Evolutionary conservation across 2,329 filamentous ascomycete species (phyloP).

Genomic region (Scedosporium aurantiacum): DNA sequence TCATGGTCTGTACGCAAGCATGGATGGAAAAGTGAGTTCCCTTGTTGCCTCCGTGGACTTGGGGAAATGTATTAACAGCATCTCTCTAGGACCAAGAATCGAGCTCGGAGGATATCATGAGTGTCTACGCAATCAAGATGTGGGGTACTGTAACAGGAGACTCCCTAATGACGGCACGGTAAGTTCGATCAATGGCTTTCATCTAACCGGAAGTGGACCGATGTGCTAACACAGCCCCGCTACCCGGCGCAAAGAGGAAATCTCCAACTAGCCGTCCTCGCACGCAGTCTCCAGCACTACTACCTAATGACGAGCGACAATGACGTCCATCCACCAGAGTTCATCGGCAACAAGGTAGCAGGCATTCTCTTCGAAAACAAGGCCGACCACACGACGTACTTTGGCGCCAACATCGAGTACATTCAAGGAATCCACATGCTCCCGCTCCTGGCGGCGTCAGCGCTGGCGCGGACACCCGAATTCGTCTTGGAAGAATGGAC

Average conservation of each 20-base stretch:
- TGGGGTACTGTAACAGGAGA: slow-evolving; percentile 79
- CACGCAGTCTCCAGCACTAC: slow-evolving; percentile 64
- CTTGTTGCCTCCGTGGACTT: background rate
- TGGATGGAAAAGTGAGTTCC: slow-evolving; percentile 55
- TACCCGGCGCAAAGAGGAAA: slow-evolving; percentile 43
- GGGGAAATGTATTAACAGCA: background rate
- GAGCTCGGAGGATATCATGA: slow-evolving; percentile 82
- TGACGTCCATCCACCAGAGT: slow-evolving; percentile 57
- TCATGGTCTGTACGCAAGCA: slow-evolving; percentile 59
- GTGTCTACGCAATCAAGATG: slow-evolving; percentile 81
- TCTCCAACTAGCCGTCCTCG: slow-evolving; percentile 70
- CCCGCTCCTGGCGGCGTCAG: slow-evolving; percentile 57
- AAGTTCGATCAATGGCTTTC: slow-evolving; percentile 12
- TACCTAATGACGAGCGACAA: slow-evolving; percentile 70
- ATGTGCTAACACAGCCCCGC: background rate
- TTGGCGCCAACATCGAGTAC: slow-evolving; percentile 61
- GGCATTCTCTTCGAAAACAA: slow-evolving; percentile 88
- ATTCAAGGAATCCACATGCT: slow-evolving; percentile 77
- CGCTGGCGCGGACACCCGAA: slow-evolving; percentile 50
- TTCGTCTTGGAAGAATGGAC: slow-evolving; percentile 82
- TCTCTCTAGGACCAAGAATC: slow-evolving; percentile 58
- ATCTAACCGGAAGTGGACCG: background rate
- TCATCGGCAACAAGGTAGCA: slow-evolving; percentile 65
- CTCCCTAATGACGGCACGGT: slow-evolving; percentile 64
- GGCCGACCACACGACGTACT: slow-evolving; percentile 85